phyloP scores from a whole-genome alignment of 768 basidiomycete species.

The Lyophyllum decastes region DNA sequence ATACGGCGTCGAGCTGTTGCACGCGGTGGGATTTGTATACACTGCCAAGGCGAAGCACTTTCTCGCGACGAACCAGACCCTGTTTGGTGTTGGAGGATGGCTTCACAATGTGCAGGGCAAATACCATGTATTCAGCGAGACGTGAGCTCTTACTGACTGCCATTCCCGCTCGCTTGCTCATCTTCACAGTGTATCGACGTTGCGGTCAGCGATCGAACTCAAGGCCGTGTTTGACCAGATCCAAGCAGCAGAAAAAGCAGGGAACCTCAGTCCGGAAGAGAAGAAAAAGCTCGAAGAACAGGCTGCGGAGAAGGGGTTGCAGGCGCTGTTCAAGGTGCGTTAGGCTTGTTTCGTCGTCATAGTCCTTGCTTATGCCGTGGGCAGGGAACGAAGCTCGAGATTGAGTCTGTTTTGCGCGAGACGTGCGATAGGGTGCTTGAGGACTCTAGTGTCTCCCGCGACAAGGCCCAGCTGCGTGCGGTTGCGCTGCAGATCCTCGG shows the following conservation, averaged over 20 bases:
- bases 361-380: not conserved
- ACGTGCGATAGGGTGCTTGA: slow-evolving; percentile 81
- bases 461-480: slow-evolving; percentile 72
- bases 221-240: slow-evolving; percentile 92
- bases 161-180: not conserved
- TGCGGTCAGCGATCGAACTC: slow-evolving; percentile 85
- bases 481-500: slow-evolving; percentile 84
- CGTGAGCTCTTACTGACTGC: slow-evolving; percentile 52
- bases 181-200: slow-evolving; percentile 68
- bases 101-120: slow-evolving; percentile 90
- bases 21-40: slow-evolving; percentile 88
- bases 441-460: slow-evolving; percentile 50
- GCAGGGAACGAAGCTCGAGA: slow-evolving; percentile 88
- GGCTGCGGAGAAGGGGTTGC: slow-evolving; percentile 90
- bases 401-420: slow-evolving; percentile 87
- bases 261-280: slow-evolving; percentile 77
- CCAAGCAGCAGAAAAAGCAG: slow-evolving; percentile 85
- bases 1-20: slow-evolving; percentile 83
- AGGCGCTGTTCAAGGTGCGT: slow-evolving; percentile 84
- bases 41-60: slow-evolving; percentile 80
- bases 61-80: slow-evolving; percentile 69
- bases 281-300: slow-evolving; percentile 85
- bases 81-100: slow-evolving; percentile 91
- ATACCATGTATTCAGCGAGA: slow-evolving; percentile 92
- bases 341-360: not conserved